Evolutionary conservation across 106 monocot species (phyloP).

Genomic region (Acanthochlamys bracteata): DNA sequence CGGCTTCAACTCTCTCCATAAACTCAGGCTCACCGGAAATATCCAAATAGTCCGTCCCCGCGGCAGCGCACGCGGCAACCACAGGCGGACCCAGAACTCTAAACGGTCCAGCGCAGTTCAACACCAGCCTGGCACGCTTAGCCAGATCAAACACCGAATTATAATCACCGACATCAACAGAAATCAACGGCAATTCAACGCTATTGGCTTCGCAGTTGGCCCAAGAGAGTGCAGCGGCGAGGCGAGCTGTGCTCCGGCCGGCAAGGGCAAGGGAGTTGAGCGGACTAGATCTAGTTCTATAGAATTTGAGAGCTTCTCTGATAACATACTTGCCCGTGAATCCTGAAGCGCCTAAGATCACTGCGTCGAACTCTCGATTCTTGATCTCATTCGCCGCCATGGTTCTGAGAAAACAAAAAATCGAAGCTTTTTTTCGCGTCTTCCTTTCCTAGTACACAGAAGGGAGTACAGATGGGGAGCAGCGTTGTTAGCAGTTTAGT

Average conservation of each 20-base stretch:
- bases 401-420: neutral
- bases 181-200: conserved; percentile 39
- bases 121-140: conserved; percentile 43
- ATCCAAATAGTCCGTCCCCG: conserved; percentile 80
- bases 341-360: conserved; percentile 87
- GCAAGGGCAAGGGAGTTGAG: conserved; percentile 66
- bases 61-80: conserved; percentile 67
- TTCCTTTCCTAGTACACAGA: too few species aligned
- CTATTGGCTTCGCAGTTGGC: conserved; percentile 32
- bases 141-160: conserved; percentile 52
- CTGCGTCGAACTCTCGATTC: conserved; percentile 36
- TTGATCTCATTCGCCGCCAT: neutral
- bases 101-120: conserved; percentile 91
- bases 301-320: conserved; percentile 66
- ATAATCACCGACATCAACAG: conserved; percentile 41
- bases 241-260: conserved; percentile 57
- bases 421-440: too few species aligned
- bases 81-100: conserved; percentile 69
- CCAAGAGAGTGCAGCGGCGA: conserved; percentile 57
- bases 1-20: conserved; percentile 84
- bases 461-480: too few species aligned
- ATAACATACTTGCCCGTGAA: conserved; percentile 92
- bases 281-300: conserved; percentile 33
- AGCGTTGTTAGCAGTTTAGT: too few species aligned
- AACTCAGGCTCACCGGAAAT: conserved; percentile 96